phyloP scores from a whole-genome alignment of 495 filamentous ascomycete genomes.

The Glarea lozoyensis region DNA sequence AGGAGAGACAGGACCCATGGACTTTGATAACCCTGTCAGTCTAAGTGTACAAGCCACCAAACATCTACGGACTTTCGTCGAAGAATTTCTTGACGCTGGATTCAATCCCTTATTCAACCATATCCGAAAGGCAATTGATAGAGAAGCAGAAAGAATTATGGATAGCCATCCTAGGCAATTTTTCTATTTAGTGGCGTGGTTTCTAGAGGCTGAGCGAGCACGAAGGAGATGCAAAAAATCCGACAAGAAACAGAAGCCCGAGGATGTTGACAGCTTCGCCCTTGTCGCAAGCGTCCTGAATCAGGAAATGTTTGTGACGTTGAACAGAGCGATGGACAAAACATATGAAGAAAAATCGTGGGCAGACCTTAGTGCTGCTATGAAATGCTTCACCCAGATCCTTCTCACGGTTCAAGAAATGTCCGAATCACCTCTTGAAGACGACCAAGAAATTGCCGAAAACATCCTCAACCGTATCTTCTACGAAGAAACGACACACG shows the following conservation, averaged over 20 bases:
- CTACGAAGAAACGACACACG: conserved; percentile 93
- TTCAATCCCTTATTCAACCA: conserved; percentile 92
- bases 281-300: conserved; percentile 83
- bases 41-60: conserved; percentile 60
- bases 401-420: conserved; percentile 94
- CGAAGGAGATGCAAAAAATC: conserved; percentile 52
- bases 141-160: conserved; percentile 77
- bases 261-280: conserved; percentile 70
- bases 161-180: conserved; percentile 69
- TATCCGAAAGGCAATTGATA: conserved; percentile 80
- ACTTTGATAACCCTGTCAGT: conserved; percentile 64
- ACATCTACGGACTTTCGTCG: conserved; percentile 73
- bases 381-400: conserved; percentile 82
- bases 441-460: conserved; percentile 96
- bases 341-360: conserved; percentile 74
- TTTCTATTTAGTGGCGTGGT: conserved; percentile 92
- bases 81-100: conserved; percentile 88
- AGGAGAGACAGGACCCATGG: conserved; percentile 56
- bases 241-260: conserved; percentile 32
- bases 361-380: conserved; percentile 76
- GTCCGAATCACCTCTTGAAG: conserved; percentile 72
- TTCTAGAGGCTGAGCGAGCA: conserved; percentile 78
- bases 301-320: conserved; percentile 81
- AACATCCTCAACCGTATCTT: conserved; percentile 96
- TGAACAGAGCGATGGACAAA: conserved; percentile 75